Percentiles rank a stretch among this genome's conserved stretches.
Conservation (phyloP, 2,329 filamentous ascomycete species). For the Spiromastix sp. region DNA sequence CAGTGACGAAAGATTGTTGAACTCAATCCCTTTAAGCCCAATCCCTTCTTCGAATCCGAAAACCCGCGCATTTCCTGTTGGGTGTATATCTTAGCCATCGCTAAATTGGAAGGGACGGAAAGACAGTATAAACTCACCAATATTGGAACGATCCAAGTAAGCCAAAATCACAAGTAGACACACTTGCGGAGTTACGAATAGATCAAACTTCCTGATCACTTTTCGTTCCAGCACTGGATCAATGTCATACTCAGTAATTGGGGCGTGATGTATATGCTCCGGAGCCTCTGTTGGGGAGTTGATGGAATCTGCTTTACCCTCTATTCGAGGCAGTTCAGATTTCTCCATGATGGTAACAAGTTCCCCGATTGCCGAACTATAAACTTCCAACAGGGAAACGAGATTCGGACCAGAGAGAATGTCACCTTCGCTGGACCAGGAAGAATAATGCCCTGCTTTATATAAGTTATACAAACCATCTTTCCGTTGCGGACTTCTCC, state of each 20-base stretch:
- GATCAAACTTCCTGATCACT: slow-evolving; percentile 12
- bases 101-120: neutral
- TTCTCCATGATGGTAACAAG: too few relatives aligned
- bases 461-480: too few relatives aligned
- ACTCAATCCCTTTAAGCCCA: slow-evolving; percentile 2
- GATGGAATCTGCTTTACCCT: too few relatives aligned
- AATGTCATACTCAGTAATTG: slow-evolving; percentile 9
- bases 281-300: too few relatives aligned
- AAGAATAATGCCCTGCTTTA: too few relatives aligned
- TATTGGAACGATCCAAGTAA: slow-evolving; percentile 59
- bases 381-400: too few relatives aligned
- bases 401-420: too few relatives aligned
- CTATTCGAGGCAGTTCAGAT: too few relatives aligned
- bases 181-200: slow-evolving; percentile 9
- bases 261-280: too few relatives aligned
- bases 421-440: too few relatives aligned
- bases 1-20: slow-evolving; percentile 36
- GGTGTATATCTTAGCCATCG: slow-evolving; percentile 4
- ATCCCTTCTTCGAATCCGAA: neutral
- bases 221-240: slow-evolving; percentile 11
- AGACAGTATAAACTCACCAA: slow-evolving; percentile 33
- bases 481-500: too few relatives aligned
- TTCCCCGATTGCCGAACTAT: too few relatives aligned
- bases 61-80: slow-evolving; percentile 47
- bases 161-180: slow-evolving; percentile 18